Evolutionary conservation across 805 yeast species (phyloP).

Genomic region (Sugiyamaella chiloensis): DNA sequence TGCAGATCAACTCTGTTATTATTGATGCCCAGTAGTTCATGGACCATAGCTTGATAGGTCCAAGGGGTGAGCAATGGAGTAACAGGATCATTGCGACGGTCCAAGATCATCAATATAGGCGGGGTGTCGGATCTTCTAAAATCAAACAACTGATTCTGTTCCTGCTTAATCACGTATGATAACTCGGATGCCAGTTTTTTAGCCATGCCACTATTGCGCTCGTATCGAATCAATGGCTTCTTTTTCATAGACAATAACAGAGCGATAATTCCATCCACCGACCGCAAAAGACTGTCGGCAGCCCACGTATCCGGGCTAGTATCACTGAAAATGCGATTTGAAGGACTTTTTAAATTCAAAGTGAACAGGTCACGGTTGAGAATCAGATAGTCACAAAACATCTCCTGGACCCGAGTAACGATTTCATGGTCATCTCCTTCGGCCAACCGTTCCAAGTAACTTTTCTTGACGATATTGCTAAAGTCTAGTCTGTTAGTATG

Average conservation of each 20-base stretch:
- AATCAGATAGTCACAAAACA: conserved; percentile 79
- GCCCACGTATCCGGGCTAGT: conserved; percentile 43
- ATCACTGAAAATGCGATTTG: conserved; percentile 34
- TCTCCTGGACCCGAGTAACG: conserved; percentile 70
- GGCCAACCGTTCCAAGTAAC: conserved; percentile 80
- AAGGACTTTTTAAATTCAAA: conserved; percentile 39
- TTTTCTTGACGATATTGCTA: conserved; percentile 70
- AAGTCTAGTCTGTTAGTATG: conserved; percentile 39
- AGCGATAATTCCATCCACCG: conserved; percentile 49
- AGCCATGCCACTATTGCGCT: conserved; percentile 62
- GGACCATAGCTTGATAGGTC: conserved; percentile 98
- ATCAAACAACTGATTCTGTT: conserved; percentile 56
- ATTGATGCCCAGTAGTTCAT: conserved; percentile 78
- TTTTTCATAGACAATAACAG: conserved; percentile 66
- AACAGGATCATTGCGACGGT: conserved; percentile 84
- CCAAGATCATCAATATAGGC: conserved; percentile 72
- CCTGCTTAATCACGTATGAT: conserved; percentile 34
- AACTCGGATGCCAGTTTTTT: conserved; percentile 68
- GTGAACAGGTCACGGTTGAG: conserved; percentile 70
- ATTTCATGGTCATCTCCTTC: conserved; percentile 86
- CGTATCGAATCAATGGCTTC: conserved; percentile 78
- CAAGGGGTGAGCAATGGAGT: conserved; percentile 93
- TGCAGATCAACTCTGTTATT: conserved; percentile 76
- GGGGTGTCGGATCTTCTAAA: conserved; percentile 60
- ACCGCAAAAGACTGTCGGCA: conserved; percentile 41